Conservation (phyloP, 2,329 filamentous ascomycete genomes). For the Sphaerulina musiva region DNA sequence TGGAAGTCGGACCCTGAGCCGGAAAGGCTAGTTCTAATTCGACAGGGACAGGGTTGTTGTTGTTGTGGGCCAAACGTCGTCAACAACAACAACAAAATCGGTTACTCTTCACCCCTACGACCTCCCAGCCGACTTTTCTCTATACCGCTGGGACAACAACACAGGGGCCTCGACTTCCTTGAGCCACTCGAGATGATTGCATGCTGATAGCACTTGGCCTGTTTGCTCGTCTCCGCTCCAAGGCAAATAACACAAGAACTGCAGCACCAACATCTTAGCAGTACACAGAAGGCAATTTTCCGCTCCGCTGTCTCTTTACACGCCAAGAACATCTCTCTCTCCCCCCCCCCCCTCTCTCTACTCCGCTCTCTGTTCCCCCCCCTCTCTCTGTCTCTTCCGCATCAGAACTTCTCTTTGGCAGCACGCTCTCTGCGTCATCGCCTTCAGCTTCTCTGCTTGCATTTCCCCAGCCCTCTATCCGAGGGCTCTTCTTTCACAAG, state of each 20-base stretch:
- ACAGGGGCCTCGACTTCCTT: too few species aligned
- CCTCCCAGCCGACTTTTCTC: too few species aligned
- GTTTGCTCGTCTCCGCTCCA: background rate
- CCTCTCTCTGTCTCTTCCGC: too few species aligned
- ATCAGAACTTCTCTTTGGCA: constrained; percentile 10
- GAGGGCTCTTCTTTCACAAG: background rate
- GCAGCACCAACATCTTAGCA: background rate
- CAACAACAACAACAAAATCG: background rate
- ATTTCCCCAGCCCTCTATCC: constrained; percentile 6
- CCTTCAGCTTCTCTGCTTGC: background rate
- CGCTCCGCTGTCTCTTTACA: constrained; percentile 16
- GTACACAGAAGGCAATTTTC: constrained; percentile 8
- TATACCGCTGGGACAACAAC: background rate
- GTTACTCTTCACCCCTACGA: too few species aligned
- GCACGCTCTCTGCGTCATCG: background rate
- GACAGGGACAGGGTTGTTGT: too few species aligned
- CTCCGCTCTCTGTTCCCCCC: background rate
- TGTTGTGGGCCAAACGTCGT: too few species aligned
- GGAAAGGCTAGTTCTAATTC: too few species aligned
- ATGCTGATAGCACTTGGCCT: background rate
- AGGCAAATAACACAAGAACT: background rate
- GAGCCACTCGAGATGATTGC: too few species aligned
- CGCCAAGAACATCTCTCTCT: constrained; percentile 6
- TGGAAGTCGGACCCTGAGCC: too few species aligned
- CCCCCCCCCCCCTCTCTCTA: too few species aligned